Conservation (phyloP, 2,329 filamentous ascomycete species). For the Westerdykella sp. region DNA sequence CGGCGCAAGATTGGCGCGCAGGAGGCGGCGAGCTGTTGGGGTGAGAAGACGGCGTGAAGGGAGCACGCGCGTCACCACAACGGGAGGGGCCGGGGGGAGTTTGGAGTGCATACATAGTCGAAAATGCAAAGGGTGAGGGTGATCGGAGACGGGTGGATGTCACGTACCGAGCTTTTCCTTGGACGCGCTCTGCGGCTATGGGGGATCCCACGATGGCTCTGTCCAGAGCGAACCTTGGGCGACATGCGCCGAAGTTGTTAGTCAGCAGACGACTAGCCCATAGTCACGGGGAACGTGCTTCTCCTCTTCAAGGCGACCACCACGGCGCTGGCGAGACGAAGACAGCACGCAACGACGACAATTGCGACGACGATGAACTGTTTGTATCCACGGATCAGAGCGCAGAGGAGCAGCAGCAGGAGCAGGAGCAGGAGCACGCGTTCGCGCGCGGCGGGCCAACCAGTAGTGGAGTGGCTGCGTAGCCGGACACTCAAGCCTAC, state of each 20-base stretch:
- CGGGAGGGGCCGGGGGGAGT: neutral
- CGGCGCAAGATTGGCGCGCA: neutral
- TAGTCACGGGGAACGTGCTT: neutral
- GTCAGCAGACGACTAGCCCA: neutral
- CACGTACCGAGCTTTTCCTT: slow-evolving; percentile 9
- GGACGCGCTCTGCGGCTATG: slow-evolving; percentile 27
- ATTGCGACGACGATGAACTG: too few species aligned
- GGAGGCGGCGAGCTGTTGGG: neutral
- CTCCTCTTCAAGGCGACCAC: too few species aligned
- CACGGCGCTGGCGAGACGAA: neutral
- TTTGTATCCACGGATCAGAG: neutral
- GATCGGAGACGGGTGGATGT: too few species aligned
- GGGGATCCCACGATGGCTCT: slow-evolving; percentile 16
- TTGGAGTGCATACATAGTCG: too few species aligned
- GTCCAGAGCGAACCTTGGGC: slow-evolving; percentile 9
- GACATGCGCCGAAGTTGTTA: slow-evolving; percentile 1
- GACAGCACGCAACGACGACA: neutral
- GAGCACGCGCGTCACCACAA: neutral
- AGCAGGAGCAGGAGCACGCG: slow-evolving; percentile 12
- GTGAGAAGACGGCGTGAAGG: neutral
- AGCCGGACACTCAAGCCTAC: slow-evolving; percentile 29
- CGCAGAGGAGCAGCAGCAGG: slow-evolving; percentile 4
- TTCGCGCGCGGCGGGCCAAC: slow-evolving; percentile 15
- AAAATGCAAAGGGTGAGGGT: too few species aligned
- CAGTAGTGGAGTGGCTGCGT: slow-evolving; percentile 32